Evolutionary conservation across 768 basidiomycete species (phyloP).

Genomic region (Kondoa malvinella): DNA sequence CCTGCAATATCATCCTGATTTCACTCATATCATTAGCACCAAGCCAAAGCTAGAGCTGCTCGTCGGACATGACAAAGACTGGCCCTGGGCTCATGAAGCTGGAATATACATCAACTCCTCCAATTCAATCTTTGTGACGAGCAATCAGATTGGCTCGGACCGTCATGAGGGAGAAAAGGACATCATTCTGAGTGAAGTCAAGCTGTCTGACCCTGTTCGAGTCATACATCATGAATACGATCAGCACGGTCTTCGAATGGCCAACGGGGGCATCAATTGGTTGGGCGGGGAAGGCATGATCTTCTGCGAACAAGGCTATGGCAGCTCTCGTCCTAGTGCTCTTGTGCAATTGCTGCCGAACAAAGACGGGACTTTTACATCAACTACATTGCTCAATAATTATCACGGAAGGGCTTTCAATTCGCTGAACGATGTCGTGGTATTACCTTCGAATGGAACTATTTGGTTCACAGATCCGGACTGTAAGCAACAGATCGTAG

Average conservation of each 20-base stretch:
- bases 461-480: too few species aligned
- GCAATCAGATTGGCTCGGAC: not conserved
- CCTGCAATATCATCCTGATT: not conserved
- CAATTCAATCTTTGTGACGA: slow-evolving; percentile 7
- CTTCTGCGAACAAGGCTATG: slow-evolving; percentile 8
- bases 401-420: too few species aligned
- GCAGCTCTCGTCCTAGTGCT: not conserved
- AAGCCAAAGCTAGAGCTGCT: not conserved
- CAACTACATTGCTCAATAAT: too few species aligned
- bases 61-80: not conserved
- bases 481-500: too few species aligned
- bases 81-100: slow-evolving; percentile 1
- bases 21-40: not conserved
- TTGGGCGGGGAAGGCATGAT: not conserved
- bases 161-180: not conserved
- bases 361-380: not conserved
- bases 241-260: not conserved
- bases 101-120: not conserved
- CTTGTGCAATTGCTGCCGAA: not conserved
- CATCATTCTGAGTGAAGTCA: not conserved
- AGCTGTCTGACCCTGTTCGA: not conserved
- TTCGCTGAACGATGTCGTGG: too few species aligned
- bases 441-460: too few species aligned
- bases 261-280: slow-evolving; percentile 7
- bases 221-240: not conserved